Percentiles rank a stretch among this genome's conserved stretches.
Conservation (phyloP, 768 basidiomycete genomes). For the Phaffia australis region DNA sequence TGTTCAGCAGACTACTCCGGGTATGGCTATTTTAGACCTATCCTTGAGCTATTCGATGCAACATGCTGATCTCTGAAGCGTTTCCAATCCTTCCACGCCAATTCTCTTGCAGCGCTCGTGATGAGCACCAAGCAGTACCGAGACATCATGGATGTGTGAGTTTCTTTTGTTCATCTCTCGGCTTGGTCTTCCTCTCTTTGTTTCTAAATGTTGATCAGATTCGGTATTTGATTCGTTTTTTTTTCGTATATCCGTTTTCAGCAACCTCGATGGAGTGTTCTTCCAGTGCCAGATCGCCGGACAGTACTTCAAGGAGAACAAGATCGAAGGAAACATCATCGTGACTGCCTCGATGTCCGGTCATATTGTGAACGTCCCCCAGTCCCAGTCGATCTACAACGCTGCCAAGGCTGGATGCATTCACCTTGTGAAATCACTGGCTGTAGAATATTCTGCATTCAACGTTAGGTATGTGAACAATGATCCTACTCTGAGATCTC, state of each 20-base stretch:
- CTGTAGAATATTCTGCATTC: slow-evolving; percentile 19
- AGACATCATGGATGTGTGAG: slow-evolving; percentile 11
- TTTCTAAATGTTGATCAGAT: not conserved
- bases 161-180: not conserved
- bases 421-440: slow-evolving; percentile 26
- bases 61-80: too few relatives aligned
- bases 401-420: slow-evolving; percentile 24
- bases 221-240: not conserved
- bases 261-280: slow-evolving; percentile 25
- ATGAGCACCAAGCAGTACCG: slow-evolving; percentile 13
- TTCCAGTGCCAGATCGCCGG: slow-evolving; percentile 22
- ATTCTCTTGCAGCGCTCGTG: not conserved
- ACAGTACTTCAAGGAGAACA: slow-evolving; percentile 15
- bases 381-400: slow-evolving; percentile 22
- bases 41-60: too few relatives aligned
- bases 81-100: too few relatives aligned
- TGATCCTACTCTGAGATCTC: too few relatives aligned
- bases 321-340: slow-evolving; percentile 22
- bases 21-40: not conserved
- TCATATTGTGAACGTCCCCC: slow-evolving; percentile 21
- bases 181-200: not conserved
- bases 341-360: slow-evolving; percentile 22
- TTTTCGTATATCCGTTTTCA: slow-evolving; percentile 1
- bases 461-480: slow-evolving; percentile 9
- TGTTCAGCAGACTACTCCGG: slow-evolving; percentile 25